phyloP scores from a whole-genome alignment of 208 protist species.

The Spongospora subterranea region DNA sequence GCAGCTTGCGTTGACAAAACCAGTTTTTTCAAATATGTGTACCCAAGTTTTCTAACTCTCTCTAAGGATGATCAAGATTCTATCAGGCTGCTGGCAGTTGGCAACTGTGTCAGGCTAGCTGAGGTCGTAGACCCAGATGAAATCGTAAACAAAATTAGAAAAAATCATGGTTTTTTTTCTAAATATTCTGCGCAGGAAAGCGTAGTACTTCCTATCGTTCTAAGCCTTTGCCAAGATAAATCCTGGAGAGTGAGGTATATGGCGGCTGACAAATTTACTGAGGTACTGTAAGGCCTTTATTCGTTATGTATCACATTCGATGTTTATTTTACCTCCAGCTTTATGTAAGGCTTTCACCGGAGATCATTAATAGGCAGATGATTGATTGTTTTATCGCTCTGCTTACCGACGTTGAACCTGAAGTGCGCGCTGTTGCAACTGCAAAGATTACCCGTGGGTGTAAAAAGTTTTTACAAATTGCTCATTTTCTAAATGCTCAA shows the following conservation, averaged over 20 bases:
- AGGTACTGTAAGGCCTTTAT: not conserved
- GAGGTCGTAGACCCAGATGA: not conserved
- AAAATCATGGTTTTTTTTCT: not conserved
- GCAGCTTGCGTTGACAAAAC: not conserved
- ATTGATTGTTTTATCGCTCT: not conserved
- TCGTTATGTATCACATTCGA: not conserved
- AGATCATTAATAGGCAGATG: not conserved
- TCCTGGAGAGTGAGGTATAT: constrained; percentile 63
- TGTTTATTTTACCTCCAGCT: not conserved
- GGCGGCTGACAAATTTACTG: constrained; percentile 58
- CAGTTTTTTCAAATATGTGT: not conserved
- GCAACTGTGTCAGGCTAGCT: constrained; percentile 46
- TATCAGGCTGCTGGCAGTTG: constrained; percentile 54
- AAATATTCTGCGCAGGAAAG: not conserved
- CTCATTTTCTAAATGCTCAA: not conserved
- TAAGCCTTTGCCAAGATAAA: constrained; percentile 46
- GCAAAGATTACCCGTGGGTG: constrained; percentile 32
- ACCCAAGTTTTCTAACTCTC: constrained; percentile 34
- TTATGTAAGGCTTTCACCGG: not conserved
- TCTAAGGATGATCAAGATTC: constrained; percentile 58
- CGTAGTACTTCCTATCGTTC: constrained; percentile 31
- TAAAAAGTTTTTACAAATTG: not conserved
- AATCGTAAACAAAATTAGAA: constrained; percentile 33
- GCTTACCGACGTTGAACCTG: constrained; percentile 42
- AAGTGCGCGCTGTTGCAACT: constrained; percentile 57